These are phyloP conservation scores for Colletotrichum cordylinicola DNA, from an alignment of 2,329 filamentous ascomycete species.

Conservation along the genomic window DNA sequence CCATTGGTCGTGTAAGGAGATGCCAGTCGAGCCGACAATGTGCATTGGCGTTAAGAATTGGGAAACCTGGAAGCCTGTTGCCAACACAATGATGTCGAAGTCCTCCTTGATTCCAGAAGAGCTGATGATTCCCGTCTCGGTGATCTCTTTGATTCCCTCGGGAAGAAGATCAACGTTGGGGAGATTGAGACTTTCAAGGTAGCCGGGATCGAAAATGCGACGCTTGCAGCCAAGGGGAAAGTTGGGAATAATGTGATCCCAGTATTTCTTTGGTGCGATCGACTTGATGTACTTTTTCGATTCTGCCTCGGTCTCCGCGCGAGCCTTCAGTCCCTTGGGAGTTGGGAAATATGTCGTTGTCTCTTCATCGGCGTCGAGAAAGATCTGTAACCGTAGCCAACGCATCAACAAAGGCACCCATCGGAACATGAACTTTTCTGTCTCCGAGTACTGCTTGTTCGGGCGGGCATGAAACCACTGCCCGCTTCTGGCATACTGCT, in stretches of 20 bases:
- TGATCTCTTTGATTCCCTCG: slow-evolving; percentile 28
- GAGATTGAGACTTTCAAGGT: slow-evolving; percentile 32
- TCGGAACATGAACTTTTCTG: slow-evolving; percentile 27
- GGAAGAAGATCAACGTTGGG: slow-evolving; percentile 35
- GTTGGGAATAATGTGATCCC: slow-evolving; percentile 33
- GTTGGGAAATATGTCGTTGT: slow-evolving; percentile 21
- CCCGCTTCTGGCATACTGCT: slow-evolving; percentile 27
- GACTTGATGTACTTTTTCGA: slow-evolving; percentile 30
- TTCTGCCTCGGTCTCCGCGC: neutral
- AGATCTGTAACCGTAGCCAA: slow-evolving; percentile 22
- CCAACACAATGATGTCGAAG: slow-evolving; percentile 31
- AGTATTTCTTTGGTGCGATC: slow-evolving; percentile 31
- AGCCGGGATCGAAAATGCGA: slow-evolving; percentile 38
- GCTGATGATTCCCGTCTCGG: slow-evolving; percentile 30
- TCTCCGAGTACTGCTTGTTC: slow-evolving; percentile 15
- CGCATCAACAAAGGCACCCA: slow-evolving; percentile 27
- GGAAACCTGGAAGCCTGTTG: slow-evolving; percentile 31
- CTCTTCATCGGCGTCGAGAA: slow-evolving; percentile 28
- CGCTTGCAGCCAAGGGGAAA: slow-evolving; percentile 41
- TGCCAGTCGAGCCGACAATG: slow-evolving; percentile 28
- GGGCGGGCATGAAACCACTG: slow-evolving; percentile 31
- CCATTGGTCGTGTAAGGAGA: slow-evolving; percentile 31
- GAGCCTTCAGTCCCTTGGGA: slow-evolving; percentile 16
- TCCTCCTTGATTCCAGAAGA: slow-evolving; percentile 22
- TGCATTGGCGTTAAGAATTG: slow-evolving; percentile 31